Conservation (phyloP, 2,329 filamentous ascomycete genomes). For the Paecilomyces sp. region DNA sequence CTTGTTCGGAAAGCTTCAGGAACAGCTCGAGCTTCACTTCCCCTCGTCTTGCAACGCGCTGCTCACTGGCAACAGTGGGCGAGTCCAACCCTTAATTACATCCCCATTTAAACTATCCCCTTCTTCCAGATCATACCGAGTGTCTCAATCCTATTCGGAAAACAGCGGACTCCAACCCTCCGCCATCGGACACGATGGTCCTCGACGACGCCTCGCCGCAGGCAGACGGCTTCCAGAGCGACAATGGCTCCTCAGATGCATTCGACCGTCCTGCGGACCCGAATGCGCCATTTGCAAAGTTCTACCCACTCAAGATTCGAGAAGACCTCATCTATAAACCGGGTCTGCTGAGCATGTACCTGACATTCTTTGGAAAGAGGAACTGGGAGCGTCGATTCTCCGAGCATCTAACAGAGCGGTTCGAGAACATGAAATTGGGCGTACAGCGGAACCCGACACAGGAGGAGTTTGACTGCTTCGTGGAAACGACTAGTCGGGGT, state of each 20-base stretch:
- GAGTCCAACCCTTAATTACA: not conserved
- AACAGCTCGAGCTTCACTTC: not conserved
- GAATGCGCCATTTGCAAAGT: slow-evolving; percentile 8
- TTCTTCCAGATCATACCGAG: not conserved
- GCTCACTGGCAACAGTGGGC: not conserved
- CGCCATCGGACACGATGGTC: slow-evolving; percentile 12
- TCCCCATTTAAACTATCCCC: not conserved
- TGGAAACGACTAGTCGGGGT: slow-evolving; percentile 11
- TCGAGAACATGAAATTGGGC: slow-evolving; percentile 14
- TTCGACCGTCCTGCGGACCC: not conserved
- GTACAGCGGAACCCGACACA: slow-evolving; percentile 23
- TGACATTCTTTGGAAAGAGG: slow-evolving; percentile 17
- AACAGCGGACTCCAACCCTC: not conserved
- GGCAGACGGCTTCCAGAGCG: slow-evolving; percentile 2
- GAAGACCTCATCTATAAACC: slow-evolving; percentile 18
- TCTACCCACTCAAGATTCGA: slow-evolving; percentile 12
- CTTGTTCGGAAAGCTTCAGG: not conserved
- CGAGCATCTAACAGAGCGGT: slow-evolving; percentile 6
- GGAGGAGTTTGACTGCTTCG: slow-evolving; percentile 26
- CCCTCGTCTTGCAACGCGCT: not conserved
- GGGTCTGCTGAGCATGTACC: slow-evolving; percentile 17
- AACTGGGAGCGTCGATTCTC: slow-evolving; percentile 12
- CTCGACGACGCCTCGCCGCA: slow-evolving; percentile 17
- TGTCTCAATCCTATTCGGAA: no score
- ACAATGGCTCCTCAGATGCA: not conserved